Evolutionary conservation across 1,284 basidiomycete species (phyloP), one percentile per base, ranked within the genome.

Genomic region (Takashimella tepidaria): DNA sequence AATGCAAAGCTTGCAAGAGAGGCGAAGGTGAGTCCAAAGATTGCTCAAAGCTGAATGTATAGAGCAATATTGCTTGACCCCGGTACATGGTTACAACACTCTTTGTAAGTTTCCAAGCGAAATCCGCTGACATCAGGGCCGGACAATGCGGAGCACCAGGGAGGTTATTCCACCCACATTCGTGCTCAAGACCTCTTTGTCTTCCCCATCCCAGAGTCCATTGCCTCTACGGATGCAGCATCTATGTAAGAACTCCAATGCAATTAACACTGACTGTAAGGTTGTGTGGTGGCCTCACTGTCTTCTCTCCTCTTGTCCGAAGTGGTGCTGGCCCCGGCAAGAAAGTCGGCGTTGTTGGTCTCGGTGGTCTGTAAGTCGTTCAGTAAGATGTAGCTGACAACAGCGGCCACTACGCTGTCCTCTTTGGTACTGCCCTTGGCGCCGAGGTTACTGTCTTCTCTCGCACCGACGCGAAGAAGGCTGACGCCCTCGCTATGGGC

Each of bases 141-240:
- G 77, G 47, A 83, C 81, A 81, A 81, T 10, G 76, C 79, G 16
- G 75, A 80, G 49, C 63, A 76, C 79, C 52, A 76, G 56, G 74
- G 74, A 50, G 86, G 87, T 6, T 87, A 86, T 74, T 79, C 82
- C 4, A 84, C 82, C 27, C 81, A 79, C 58, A 81, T 86, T 58
- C 81, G 85, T 47, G 84, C 82, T 0, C 81, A 86, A 61, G 79
- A 86, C 63, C 80, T 79, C 57, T 88, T 84, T 66, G 84, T 85
- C 43, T 86, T 87, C 74, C 79, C 81, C 13, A 81, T 89, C 49
- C 86, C 86, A 0, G 81, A 85, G 4, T 77, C 64, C 10, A 70
- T 88, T 51, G 72, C 78, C 41, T 79, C 80, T 2, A 80, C 80
- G 54, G 72, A 82, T 55, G 83, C 79, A 2, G 78, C 78, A 8